A percentile compares a stretch with the other conserved stretches of the same genome.
Evolutionary conservation across 768 basidiomycete genomes (phyloP).

Genomic region (Termitomyces titanicus): DNA sequence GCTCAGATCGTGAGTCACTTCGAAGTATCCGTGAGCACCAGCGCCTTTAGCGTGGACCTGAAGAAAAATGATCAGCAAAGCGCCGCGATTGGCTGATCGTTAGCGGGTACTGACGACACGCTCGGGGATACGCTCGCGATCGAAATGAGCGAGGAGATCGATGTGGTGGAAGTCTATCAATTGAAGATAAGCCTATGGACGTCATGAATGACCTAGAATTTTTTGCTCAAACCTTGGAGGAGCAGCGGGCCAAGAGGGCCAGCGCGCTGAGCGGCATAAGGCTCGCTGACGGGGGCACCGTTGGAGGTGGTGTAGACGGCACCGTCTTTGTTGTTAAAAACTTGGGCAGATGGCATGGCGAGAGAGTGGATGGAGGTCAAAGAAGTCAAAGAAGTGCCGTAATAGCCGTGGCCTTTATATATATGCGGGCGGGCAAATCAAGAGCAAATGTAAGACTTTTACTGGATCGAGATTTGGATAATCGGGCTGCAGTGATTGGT

Average conservation of each 20-base stretch:
- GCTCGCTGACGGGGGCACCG: slow-evolving; percentile 72
- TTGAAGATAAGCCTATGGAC: background rate
- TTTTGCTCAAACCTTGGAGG: slow-evolving; percentile 62
- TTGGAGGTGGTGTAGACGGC: slow-evolving; percentile 83
- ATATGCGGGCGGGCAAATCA: background rate
- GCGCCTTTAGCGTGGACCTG: slow-evolving; percentile 91
- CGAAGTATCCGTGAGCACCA: slow-evolving; percentile 91
- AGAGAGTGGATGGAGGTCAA: background rate
- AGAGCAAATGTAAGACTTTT: background rate
- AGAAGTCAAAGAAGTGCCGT: background rate
- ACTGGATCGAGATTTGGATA: slow-evolving; percentile 1
- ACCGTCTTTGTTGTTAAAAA: slow-evolving; percentile 48
- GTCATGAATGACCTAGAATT: background rate
- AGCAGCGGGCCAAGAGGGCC: slow-evolving; percentile 80
- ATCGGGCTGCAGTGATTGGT: slow-evolving; percentile 2
- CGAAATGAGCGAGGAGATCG: slow-evolving; percentile 88
- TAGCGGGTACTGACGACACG: slow-evolving; percentile 59
- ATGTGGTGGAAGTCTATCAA: slow-evolving; percentile 79
- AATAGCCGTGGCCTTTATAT: background rate
- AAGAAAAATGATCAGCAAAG: slow-evolving; percentile 10
- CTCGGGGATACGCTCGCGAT: slow-evolving; percentile 94
- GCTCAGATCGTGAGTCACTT: slow-evolving; percentile 80
- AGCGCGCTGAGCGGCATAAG: slow-evolving; percentile 76
- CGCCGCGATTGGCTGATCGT: slow-evolving; percentile 19
- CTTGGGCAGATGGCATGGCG: slow-evolving; percentile 37